Evolutionary conservation across 257 asterid genomes (phyloP).

Genomic region (Scutellaria galericulata): DNA sequence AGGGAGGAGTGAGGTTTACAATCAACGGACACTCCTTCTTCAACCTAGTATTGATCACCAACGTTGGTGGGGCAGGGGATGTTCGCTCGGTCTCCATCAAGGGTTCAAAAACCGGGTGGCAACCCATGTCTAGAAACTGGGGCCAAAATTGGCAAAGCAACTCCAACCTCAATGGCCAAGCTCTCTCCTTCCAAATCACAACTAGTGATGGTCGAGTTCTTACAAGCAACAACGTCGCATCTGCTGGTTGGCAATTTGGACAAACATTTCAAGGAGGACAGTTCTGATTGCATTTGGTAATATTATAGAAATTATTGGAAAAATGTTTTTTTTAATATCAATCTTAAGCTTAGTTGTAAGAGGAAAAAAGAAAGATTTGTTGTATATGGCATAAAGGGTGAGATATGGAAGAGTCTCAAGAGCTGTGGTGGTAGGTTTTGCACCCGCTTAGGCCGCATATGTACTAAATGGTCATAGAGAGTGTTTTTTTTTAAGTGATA

Average conservation of each 20-base stretch:
- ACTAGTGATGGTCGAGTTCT: constrained; percentile 80
- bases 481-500: constrained; percentile 14
- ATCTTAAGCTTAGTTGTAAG: background rate
- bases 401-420: constrained; percentile 30
- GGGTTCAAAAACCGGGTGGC: constrained; percentile 90
- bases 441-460: constrained; percentile 75
- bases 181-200: constrained; percentile 78
- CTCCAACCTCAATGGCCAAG: constrained; percentile 68
- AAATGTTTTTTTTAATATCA: background rate
- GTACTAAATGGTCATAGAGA: constrained; percentile 14
- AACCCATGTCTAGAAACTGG: constrained; percentile 86
- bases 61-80: constrained; percentile 94
- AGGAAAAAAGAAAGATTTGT: constrained; percentile 5
- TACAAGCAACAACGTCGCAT: constrained; percentile 62
- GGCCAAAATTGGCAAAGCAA: constrained; percentile 99
- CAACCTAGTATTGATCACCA: constrained; percentile 80
- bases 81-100: constrained; percentile 73
- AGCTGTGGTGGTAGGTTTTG: constrained; percentile 62
- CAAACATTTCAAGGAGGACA: constrained; percentile 81
- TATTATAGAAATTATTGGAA: background rate
- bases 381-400: constrained; percentile 40
- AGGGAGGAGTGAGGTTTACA: constrained; percentile 85
- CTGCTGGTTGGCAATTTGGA: constrained; percentile 78
- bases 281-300: constrained; percentile 37
- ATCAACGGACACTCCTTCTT: constrained; percentile 90